Evolutionary conservation across 2,329 filamentous ascomycete genomes (phyloP).

Genomic region (Arthrobotrys entomopaga): DNA sequence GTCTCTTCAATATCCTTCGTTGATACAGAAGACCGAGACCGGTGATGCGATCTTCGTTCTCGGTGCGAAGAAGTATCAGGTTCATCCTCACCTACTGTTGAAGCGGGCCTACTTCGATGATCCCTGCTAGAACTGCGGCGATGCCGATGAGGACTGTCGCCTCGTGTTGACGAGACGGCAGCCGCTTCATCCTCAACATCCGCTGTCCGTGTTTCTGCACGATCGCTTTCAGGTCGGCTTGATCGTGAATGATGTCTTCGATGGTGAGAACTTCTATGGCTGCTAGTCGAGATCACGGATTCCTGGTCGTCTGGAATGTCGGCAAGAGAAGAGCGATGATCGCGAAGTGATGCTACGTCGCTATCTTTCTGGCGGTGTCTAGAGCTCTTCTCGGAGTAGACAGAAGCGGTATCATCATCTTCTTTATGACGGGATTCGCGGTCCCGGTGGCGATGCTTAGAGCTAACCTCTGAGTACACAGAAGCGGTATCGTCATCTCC

Average conservation of each 20-base stretch:
- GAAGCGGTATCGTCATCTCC: slow-evolving; percentile 40
- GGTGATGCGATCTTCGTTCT: slow-evolving; percentile 48
- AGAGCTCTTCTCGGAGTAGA: slow-evolving; percentile 4
- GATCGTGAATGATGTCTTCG: slow-evolving; percentile 49
- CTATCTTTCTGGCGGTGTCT: slow-evolving; percentile 14
- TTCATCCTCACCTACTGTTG: slow-evolving; percentile 54
- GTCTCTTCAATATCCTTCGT: slow-evolving; percentile 32
- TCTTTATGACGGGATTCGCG: slow-evolving; percentile 39
- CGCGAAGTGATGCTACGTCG: slow-evolving; percentile 27
- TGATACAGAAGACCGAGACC: slow-evolving; percentile 48
- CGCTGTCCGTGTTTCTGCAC: slow-evolving; percentile 31
- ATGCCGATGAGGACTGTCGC: slow-evolving; percentile 46
- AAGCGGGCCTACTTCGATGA: slow-evolving; percentile 54
- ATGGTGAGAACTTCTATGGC: slow-evolving; percentile 42
- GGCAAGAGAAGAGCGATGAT: slow-evolving; percentile 39
- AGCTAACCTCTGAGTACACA: slow-evolving; percentile 39
- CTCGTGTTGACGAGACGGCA: slow-evolving; percentile 49
- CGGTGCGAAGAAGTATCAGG: slow-evolving; percentile 49
- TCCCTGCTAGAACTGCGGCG: slow-evolving; percentile 50
- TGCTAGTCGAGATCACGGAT: slow-evolving; percentile 44
- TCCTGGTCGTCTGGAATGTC: slow-evolving; percentile 48
- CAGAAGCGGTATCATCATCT: slow-evolving; percentile 23
- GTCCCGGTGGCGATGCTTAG: slow-evolving; percentile 42
- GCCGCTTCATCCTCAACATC: slow-evolving; percentile 40
- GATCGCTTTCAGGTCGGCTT: slow-evolving; percentile 41